Base-by-base conservation (phyloP, 108 stramenopile genomes). In the Cyclotella baltica region DNA sequence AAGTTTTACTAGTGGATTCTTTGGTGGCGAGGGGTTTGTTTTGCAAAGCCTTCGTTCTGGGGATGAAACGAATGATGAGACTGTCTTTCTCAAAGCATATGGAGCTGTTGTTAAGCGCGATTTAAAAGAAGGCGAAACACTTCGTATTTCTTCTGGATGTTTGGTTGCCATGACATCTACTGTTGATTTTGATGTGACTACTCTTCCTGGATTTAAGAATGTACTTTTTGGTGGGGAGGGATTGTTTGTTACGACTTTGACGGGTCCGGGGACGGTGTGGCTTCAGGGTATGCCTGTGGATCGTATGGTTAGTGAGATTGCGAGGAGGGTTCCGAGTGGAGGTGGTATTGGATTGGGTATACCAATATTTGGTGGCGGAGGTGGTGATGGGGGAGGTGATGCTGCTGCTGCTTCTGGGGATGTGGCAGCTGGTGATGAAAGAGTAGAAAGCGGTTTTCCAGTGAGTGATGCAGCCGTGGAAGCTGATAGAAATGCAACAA, bases 1-100 rank as follows among this genome's bases (percentile, higher is more conserved):
- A 47, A 88, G 37, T 9, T 86, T 96, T 67, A 75, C 89, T 10
- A 78, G 86, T 37, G 96, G 96, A 53, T 95, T 97, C 76, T 97
- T 97, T 83, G 96, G 96, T 15, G 96, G 96, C 0, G 96, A 97
- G 70, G 96, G 96, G 20, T 97, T 97, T 72, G 78, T 97, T 0
- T 76, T 97, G 75, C 96, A 97, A 83, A 84, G 83, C 2, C 79
- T 97, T 46, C 93, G 89, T n/a, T 55, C 77, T 58, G 58, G 33
- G 16, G n/a, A 20, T 57, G 27, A 29, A 4, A 50, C 38, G 29
- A 23, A 38, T 31, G 43, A 64, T 9, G 93, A 92, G n/a, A 90
- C 93, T 67, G 95, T 89, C 5, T 96, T 97, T 75, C 63, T 97
- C 53, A 95, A 96, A 65, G 96, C 94, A 11, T 90, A 93, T 28